Conservation (phyloP, 148 eudicot genomes). For the Silene conica region DNA sequence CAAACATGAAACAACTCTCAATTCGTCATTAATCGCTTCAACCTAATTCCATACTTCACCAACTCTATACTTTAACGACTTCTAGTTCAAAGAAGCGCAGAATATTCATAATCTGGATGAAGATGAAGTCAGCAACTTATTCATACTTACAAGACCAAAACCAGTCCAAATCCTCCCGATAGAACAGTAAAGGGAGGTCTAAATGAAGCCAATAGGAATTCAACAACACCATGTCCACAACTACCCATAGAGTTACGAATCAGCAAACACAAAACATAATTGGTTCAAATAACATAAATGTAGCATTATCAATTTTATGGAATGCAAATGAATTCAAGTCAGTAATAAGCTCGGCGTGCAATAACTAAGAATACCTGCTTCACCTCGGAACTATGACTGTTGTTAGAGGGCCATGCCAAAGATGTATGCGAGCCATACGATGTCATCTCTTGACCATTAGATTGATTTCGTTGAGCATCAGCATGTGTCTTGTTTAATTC, state of each 20-base stretch:
- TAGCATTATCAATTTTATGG: neutral
- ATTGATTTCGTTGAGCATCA: constrained; percentile 34
- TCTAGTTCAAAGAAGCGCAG: constrained; percentile 1
- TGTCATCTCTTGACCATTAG: constrained; percentile 30
- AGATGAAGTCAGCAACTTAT: neutral
- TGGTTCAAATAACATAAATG: neutral
- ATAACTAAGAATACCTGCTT: constrained; percentile 48
- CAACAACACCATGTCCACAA: neutral
- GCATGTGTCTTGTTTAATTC: constrained; percentile 41
- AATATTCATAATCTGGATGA: neutral
- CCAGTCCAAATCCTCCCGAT: neutral
- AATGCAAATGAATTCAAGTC: neutral
- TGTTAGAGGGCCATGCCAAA: constrained; percentile 30
- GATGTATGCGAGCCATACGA: constrained; percentile 43
- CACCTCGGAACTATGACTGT: constrained; percentile 32
- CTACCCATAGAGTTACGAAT: neutral
- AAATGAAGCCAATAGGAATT: too few species aligned
- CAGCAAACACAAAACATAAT: constrained; percentile 1
- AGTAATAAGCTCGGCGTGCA: neutral
- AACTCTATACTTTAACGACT: neutral
- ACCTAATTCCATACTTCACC: neutral
- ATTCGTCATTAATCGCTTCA: neutral
- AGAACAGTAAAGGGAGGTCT: too few species aligned
- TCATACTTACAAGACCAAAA: neutral
- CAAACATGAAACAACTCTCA: neutral